A percentile compares a stretch with the other conserved stretches of the same genome.
Conservation (phyloP, 257 asterid genomes). For the Thymus mandschuricus region DNA sequence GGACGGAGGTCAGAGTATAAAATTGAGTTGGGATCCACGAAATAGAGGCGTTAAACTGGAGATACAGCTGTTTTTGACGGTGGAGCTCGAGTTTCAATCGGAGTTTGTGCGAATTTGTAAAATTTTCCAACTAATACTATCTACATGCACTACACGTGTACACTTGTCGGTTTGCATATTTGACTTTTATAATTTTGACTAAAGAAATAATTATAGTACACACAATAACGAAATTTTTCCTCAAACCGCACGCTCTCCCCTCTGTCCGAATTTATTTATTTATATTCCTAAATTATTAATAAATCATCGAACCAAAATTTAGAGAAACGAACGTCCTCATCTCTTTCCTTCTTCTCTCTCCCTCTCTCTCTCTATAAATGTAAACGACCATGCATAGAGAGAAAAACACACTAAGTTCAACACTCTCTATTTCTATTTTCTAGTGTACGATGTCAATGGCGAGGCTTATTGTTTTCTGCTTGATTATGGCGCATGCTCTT, state of each 20-base stretch:
- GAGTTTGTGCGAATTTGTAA: background rate
- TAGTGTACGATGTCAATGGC: slow-evolving; percentile 20
- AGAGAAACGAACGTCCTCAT: no score
- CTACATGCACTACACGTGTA: background rate
- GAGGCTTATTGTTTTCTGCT: slow-evolving; percentile 31
- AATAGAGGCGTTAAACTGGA: background rate
- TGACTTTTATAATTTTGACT: background rate
- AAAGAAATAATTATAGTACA: no score
- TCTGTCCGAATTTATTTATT: background rate
- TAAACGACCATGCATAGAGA: background rate
- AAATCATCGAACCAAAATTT: no score
- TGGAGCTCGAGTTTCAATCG: slow-evolving; percentile 38
- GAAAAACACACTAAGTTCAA: background rate
- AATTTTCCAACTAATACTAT: background rate
- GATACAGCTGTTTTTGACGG: slow-evolving; percentile 44
- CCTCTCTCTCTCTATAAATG: background rate
- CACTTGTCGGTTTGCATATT: slow-evolving; percentile 5
- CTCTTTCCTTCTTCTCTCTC: background rate
- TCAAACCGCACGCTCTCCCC: background rate
- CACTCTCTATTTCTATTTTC: background rate
- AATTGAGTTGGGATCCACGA: slow-evolving; percentile 24
- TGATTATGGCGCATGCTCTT: slow-evolving; percentile 27
- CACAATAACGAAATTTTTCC: background rate
- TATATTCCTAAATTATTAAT: background rate
- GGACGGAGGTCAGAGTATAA: no score